Base-by-base conservation (phyloP, 2,329 filamentous ascomycete species). In the Microdochium bolleyi region DNA sequence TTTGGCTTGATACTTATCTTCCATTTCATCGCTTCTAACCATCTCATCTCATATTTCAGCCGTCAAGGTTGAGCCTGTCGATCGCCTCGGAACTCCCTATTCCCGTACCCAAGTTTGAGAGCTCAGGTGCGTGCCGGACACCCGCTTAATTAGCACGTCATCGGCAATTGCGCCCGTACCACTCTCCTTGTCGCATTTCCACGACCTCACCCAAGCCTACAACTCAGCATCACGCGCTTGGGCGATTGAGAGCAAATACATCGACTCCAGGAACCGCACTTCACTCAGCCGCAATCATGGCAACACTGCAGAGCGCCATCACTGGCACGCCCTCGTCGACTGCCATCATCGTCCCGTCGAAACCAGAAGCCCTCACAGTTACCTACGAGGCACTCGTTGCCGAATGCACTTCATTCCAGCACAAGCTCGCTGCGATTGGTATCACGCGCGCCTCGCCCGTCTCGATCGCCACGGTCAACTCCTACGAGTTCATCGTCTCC, bases 401-500 rank as follows among this genome's bases (percentile, higher is more conserved):
- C 56, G 85, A 92, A 64, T 80, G 90, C 52, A 70, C 75, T 46
- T 72, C 78, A 16, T 92, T 94, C 73, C 89, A 94, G 73, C 75
- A 77, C 65, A 88, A 89, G 71, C 83, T 95, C 57, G 89, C 89
- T 24, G 77, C 78, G 49, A 77, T 92, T 53, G 89, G 89, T 58
- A 83, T 95, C 57, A 75, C 78, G 53, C 77, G 80, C 46, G 78
- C 79, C 58, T 80, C 85, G 14, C 85, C 88, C 49, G 88, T 95
- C 51, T 94, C 89, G 49, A 91, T 95, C 66, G 87, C 89, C 25
- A 79, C 91, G 19, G 81, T 87, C 54, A 95, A 95, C 73, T 90
- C 86, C 51, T 92, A 90, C 70, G 88, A 92, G 68, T 94, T 95
- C 71, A 88, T 95, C 65, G 84, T 94, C 53, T 84, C 89, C 2